Evolutionary conservation across 345 rosid species (phyloP).

Genomic region (Isatis tinctoria): DNA sequence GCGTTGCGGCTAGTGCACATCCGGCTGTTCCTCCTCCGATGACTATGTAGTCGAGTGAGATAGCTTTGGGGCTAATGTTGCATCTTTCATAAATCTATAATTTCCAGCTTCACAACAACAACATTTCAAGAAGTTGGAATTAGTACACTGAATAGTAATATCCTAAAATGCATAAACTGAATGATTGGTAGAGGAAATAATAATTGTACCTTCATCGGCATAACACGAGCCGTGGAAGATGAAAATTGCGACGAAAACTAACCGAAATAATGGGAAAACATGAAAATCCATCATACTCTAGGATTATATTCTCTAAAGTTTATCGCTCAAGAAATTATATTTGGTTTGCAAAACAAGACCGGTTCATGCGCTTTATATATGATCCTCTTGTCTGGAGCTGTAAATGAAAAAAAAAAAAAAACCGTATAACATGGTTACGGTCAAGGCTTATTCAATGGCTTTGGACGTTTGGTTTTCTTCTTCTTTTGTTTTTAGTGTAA

Average conservation of each 20-base stretch:
- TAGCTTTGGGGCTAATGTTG: conserved; percentile 40
- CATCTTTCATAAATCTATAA: conserved; percentile 52
- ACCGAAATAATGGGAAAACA: not conserved
- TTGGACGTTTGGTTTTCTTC: too few relatives aligned
- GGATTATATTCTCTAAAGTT: not conserved
- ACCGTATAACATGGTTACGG: too few relatives aligned
- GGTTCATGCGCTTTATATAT: too few relatives aligned
- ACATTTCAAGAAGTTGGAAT: not conserved
- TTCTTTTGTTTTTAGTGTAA: too few relatives aligned
- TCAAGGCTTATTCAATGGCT: too few relatives aligned
- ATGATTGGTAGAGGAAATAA: not conserved
- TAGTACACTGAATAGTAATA: not conserved
- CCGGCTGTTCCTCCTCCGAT: conserved; percentile 81
- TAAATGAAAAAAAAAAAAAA: too few relatives aligned
- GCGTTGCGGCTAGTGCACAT: conserved; percentile 73
- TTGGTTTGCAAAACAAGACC: not conserved
- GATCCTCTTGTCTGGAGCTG: too few relatives aligned
- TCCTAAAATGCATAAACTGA: not conserved
- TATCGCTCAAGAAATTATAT: too few relatives aligned
- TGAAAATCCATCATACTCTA: not conserved
- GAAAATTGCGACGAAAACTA: not conserved
- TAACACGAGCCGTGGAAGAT: conserved; percentile 19
- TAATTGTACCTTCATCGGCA: conserved; percentile 13
- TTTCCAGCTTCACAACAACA: conserved; percentile 13
- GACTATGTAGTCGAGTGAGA: conserved; percentile 52